A percentile compares a stretch with the other conserved stretches of the same genome.
These are phyloP conservation scores for Penicillium taxi DNA, from an alignment of 495 filamentous ascomycete genomes.

Conservation along the genomic window DNA sequence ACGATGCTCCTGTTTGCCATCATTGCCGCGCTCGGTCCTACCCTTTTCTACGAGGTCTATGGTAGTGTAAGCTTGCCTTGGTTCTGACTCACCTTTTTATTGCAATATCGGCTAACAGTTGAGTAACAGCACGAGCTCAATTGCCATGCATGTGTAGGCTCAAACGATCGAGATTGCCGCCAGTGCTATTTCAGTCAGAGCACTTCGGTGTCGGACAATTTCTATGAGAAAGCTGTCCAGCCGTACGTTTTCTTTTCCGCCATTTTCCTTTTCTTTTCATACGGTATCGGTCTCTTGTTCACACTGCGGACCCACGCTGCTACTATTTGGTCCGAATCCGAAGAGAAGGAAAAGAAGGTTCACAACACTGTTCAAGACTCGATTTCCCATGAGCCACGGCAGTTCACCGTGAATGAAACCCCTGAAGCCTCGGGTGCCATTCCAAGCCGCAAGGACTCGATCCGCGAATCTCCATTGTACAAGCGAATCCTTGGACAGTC, in stretches of 20 bases:
- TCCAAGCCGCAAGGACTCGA: constrained; percentile 28
- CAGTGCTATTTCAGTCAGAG: constrained; percentile 89
- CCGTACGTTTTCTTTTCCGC: constrained; percentile 90
- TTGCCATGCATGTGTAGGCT: constrained; percentile 64
- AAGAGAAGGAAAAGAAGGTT: constrained; percentile 67
- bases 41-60: constrained; percentile 98
- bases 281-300: constrained; percentile 92
- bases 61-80: constrained; percentile 61
- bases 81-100: neutral
- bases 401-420: constrained; percentile 22
- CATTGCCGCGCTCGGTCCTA: constrained; percentile 94
- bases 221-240: constrained; percentile 82
- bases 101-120: constrained; percentile 17
- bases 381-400: constrained; percentile 35
- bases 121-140: constrained; percentile 72
- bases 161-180: constrained; percentile 62
- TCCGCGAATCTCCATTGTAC: constrained; percentile 83
- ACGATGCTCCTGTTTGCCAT: constrained; percentile 98
- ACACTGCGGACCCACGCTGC: constrained; percentile 94
- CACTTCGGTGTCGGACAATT: constrained; percentile 75
- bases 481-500: constrained; percentile 90
- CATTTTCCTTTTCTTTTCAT: constrained; percentile 79
- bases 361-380: constrained; percentile 28
- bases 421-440: constrained; percentile 24
- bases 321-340: constrained; percentile 89